These are phyloP conservation scores for Saccharum hybrid DNA, from an alignment of 202 grass and related monocot genomes.

Conservation along the genomic window DNA sequence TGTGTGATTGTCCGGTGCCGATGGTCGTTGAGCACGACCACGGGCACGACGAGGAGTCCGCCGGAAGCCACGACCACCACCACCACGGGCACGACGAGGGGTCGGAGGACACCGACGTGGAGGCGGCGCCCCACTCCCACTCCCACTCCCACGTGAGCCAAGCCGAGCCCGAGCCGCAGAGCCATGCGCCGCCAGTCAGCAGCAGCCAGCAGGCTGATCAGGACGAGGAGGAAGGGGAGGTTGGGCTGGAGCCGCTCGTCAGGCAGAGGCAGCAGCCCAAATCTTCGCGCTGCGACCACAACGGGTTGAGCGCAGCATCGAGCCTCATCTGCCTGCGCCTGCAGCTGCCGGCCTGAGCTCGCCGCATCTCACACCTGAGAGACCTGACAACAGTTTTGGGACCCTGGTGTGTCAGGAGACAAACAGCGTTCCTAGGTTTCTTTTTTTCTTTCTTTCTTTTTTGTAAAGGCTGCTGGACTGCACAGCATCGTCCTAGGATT, in stretches of 20 bases:
- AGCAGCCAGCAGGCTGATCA: neutral
- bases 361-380: neutral
- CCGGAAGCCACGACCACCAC: conserved; percentile 32
- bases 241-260: conserved; percentile 38
- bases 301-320: conserved; percentile 1
- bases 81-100: too few species aligned
- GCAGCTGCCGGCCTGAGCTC: conserved; percentile 18
- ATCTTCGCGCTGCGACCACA: conserved; percentile 32
- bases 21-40: neutral
- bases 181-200: neutral
- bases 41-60: conserved; percentile 5
- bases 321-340: conserved; percentile 40
- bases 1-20: too few species aligned
- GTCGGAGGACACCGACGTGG: conserved; percentile 56
- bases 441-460: neutral
- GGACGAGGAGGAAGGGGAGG: conserved; percentile 22
- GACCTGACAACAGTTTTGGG: conserved; percentile 21
- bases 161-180: conserved; percentile 46
- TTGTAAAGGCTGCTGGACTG: neutral
- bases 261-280: neutral
- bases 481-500: neutral
- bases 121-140: too few species aligned
- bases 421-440: neutral
- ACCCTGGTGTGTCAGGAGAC: conserved; percentile 12
- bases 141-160: conserved; percentile 76